Evolutionary conservation across 164 flowering plant genomes (phyloP), one percentile per base, ranked within the genome.

Genomic region (Houttuynia cordata): DNA sequence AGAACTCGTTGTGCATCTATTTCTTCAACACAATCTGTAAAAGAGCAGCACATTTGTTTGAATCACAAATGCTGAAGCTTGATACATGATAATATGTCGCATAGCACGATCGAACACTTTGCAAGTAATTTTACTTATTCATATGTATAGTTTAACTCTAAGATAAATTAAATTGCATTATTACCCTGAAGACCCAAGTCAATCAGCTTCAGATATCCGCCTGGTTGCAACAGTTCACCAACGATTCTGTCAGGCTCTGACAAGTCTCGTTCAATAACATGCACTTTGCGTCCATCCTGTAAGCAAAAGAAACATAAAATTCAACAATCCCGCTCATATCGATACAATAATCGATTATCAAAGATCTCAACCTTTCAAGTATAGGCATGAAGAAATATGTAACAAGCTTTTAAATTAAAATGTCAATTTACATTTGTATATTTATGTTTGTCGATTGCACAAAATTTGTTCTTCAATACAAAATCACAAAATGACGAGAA

Each of bases 181-280:
- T 40, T 69, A 92, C 98, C 98, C 71, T 79, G 76, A 70, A 92
- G 80, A 63, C 96, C 96, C 66, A 92, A 67, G 66, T 92, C 98
- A 54, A 81, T 69, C 67, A 92, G 70, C 70, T 92, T 92, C 62
- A 92, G 84, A 70, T 89, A 92, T 60, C 98, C 98, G 41, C 98
- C 98, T 10, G 98, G 96, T 62, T 92, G 98, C 63, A 92, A 74
- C 53, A 92, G 75, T 67, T 92, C 98, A 40, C 98, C 98, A 71
- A 89, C 98, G 68, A 92, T 92, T 60, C 98, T 67, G 62, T 87
- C 91, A 57, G 96, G 98, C 76, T 89, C 98, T 10, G 81, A 71
- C 76, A 92, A 69, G 68, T 89, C 98, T 73, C 98, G 79, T 74
- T 92, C 96, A 65, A 92, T 84, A 61, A 92, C 91, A 63, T 58